Evolutionary conservation across 2,329 filamentous ascomycete species (phyloP).

Genomic region (Apiospora marii): DNA sequence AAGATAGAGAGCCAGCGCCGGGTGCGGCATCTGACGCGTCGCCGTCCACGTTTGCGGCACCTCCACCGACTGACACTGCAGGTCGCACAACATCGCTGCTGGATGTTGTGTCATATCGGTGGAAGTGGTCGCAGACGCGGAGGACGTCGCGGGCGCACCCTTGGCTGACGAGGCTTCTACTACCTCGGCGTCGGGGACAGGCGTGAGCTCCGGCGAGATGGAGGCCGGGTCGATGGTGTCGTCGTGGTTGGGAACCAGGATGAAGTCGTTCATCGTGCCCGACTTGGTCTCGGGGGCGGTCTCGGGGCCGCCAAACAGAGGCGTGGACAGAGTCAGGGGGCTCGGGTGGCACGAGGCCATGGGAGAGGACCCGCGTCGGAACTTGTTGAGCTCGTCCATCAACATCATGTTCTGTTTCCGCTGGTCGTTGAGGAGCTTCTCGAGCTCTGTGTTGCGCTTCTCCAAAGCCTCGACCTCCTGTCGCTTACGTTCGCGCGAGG

Average conservation of each 20-base stretch:
- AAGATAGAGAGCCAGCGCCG: conserved; percentile 54
- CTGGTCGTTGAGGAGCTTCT: conserved; percentile 67
- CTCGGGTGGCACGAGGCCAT: conserved; percentile 53
- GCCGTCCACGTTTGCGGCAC: conserved; percentile 56
- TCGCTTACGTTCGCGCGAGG: conserved; percentile 92
- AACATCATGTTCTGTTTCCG: conserved; percentile 61
- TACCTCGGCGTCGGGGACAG: conserved; percentile 55
- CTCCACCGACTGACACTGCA: conserved; percentile 97
- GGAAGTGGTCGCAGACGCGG: conserved; percentile 53
- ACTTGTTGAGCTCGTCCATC: conserved; percentile 57
- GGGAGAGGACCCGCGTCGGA: conserved; percentile 52
- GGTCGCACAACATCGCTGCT: conserved; percentile 99
- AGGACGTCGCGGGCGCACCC: conserved; percentile 33
- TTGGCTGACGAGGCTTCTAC: conserved; percentile 40
- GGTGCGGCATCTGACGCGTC: conserved; percentile 52
- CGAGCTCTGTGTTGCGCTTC: conserved; percentile 74
- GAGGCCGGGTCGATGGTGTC: conserved; percentile 68
- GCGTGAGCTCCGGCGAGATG: conserved; percentile 64
- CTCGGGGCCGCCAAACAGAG: conserved; percentile 59
- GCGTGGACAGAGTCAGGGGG: conserved; percentile 64
- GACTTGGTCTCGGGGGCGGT: conserved; percentile 37
- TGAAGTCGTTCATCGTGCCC: conserved; percentile 52
- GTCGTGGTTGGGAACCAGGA: conserved; percentile 50
- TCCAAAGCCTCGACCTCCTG: conserved; percentile 87
- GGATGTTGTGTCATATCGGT: conserved; percentile 99